Evolutionary conservation across 805 yeast species (phyloP).

Genomic region (Crinitomyces ghanaensis): DNA sequence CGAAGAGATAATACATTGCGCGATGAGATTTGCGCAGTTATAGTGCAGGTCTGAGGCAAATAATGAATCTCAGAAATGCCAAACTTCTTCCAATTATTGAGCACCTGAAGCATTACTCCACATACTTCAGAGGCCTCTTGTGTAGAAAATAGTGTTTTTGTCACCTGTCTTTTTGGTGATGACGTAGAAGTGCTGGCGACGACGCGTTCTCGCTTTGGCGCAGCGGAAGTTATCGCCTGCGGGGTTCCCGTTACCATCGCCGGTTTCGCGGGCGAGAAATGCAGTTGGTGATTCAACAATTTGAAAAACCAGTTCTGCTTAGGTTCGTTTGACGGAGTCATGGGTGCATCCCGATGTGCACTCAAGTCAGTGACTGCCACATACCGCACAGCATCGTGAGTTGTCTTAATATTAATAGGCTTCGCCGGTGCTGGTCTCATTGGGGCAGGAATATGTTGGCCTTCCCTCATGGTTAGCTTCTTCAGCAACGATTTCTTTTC

Average conservation of each 20-base stretch:
- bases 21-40: slow-evolving; percentile 24
- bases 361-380: no score
- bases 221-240: slow-evolving; percentile 1
- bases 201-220: background rate
- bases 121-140: slow-evolving; percentile 20
- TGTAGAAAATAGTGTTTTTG: slow-evolving; percentile 20
- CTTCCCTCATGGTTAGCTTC: no score
- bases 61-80: slow-evolving; percentile 25
- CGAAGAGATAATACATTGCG: slow-evolving; percentile 26
- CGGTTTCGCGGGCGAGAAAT: background rate
- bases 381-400: no score
- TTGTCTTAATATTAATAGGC: no score
- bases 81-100: slow-evolving; percentile 28
- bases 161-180: slow-evolving; percentile 6
- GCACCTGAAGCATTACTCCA: slow-evolving; percentile 21
- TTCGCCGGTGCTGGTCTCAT: no score
- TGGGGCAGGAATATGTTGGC: no score
- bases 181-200: background rate
- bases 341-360: no score
- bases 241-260: background rate
- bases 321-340: slow-evolving; percentile 18
- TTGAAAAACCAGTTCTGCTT: slow-evolving; percentile 30
- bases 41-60: slow-evolving; percentile 18
- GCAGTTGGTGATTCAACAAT: slow-evolving; percentile 13
- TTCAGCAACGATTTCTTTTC: no score